Base-by-base conservation (phyloP, 164 flowering plant genomes). In the Cinnamomum chago region DNA sequence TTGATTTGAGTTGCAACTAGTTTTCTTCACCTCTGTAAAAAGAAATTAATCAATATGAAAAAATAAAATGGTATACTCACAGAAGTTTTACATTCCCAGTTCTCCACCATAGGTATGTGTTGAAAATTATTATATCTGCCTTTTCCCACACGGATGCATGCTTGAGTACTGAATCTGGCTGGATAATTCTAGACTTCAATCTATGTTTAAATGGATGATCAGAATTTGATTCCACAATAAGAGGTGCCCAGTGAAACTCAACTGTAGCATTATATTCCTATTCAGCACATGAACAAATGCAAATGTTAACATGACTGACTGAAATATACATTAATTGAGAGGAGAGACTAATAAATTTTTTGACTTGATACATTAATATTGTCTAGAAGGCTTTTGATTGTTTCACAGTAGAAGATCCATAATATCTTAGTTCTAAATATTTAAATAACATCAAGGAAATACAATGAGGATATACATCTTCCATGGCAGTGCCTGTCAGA, bases 21-120 rank as follows among this genome's bases (percentile, higher is more conserved):
- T 40, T 40, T 40, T 40, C 47, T 40, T 6, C 47, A 5, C 47
- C 47, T 40, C 10, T 40, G 47, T 7, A 40, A 14, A 55, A 55
- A 13, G n/a, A 55, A 55, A 15, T 55, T 55, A 55, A 55, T 55
- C n/a, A 1, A 55, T 17, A 14, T 15, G 17, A 15, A 55, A 55
- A 55, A 55, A 55, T 55, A 20, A 17, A 55, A 17, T 55, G n/a
- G 3, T 15, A 62, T 30, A 86, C 94, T 88, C 68, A 95, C 99
- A 83, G 73, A 50, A 95, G 77, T 88, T 92, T 95, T 23, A 95
- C 87, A 12, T 93, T 93, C 74, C 93, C 96, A 71, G 92, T 96
- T 81, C 97, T 55, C 98, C 99, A 96, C 99, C 99, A 96, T 72
- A 96, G 75, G 83, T 94, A 96, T 20, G 97, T 81, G 73, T 94